These are phyloP conservation scores for Dothistroma septosporum DNA, from an alignment of 2,329 filamentous ascomycete genomes.

Conservation along the genomic window DNA sequence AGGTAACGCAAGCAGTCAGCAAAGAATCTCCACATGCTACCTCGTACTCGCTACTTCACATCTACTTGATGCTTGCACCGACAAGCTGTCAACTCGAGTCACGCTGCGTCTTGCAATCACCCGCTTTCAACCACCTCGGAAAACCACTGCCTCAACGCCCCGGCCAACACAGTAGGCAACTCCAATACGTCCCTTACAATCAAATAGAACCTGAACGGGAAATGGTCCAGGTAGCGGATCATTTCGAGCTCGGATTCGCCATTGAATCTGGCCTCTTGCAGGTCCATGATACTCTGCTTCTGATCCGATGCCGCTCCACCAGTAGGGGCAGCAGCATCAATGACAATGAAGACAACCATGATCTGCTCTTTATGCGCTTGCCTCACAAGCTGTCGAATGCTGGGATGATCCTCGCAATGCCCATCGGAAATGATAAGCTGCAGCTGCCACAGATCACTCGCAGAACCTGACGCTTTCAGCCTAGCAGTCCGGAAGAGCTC, in stretches of 20 bases:
- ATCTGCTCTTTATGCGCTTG: conserved; percentile 90
- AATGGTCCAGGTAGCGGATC: conserved; percentile 87
- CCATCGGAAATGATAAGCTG: conserved; percentile 91
- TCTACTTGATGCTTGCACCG: neutral
- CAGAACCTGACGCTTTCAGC: conserved; percentile 50
- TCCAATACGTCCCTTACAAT: conserved; percentile 91
- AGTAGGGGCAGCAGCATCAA: conserved; percentile 57
- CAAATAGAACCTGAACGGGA: conserved; percentile 95
- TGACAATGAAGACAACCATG: conserved; percentile 97
- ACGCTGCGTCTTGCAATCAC: neutral
- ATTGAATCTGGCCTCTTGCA: conserved; percentile 80
- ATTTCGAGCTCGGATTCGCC: conserved; percentile 68
- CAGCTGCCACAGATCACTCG: conserved; percentile 85
- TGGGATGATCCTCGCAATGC: conserved; percentile 82
- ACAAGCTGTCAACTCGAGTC: neutral
- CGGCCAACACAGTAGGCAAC: conserved; percentile 80
- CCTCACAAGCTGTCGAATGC: conserved; percentile 74
- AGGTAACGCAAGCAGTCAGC: neutral
- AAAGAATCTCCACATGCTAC: neutral
- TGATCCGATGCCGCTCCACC: conserved; percentile 25
- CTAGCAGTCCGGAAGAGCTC: conserved; percentile 76
- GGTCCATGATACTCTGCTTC: conserved; percentile 69
- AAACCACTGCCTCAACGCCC: conserved; percentile 93
- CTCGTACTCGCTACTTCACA: neutral
- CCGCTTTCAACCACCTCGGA: conserved; percentile 57